A percentile compares a stretch with the other conserved stretches of the same genome.
Conservation (phyloP, 2,329 filamentous ascomycete genomes). For the Talaromyces sp. region DNA sequence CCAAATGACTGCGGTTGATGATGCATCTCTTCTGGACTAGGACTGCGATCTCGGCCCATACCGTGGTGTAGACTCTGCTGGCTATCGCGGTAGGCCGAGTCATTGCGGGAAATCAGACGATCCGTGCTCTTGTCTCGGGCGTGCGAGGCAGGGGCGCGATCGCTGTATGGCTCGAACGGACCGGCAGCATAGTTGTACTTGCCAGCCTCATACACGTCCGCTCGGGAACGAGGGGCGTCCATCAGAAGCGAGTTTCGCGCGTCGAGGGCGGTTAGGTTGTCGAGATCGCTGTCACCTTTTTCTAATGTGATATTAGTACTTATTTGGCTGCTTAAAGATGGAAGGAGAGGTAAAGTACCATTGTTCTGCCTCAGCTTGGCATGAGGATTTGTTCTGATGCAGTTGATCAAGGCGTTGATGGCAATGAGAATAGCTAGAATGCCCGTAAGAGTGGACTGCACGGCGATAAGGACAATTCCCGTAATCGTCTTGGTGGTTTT, state of each 20-base stretch:
- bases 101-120: conserved; percentile 22
- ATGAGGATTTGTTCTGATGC: conserved; percentile 84
- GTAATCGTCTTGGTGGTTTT: conserved; percentile 93
- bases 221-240: conserved; percentile 6
- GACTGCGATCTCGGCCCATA: conserved; percentile 22
- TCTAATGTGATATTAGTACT: conserved; percentile 44
- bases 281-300: conserved; percentile 68
- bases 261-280: conserved; percentile 79
- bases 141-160: conserved; percentile 17
- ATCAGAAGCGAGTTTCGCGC: conserved; percentile 62
- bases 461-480: conserved; percentile 85
- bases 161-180: conserved; percentile 36
- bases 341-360: conserved; percentile 54
- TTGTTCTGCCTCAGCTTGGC: conserved; percentile 81
- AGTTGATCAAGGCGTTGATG: conserved; percentile 79
- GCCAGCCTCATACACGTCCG: conserved; percentile 26
- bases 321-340: not conserved
- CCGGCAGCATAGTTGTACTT: conserved; percentile 35
- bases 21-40: conserved; percentile 26
- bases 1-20: conserved; percentile 26
- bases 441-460: conserved; percentile 79
- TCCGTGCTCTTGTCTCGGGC: conserved; percentile 26
- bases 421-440: conserved; percentile 79
- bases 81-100: conserved; percentile 20
- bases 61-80: conserved; percentile 14